Base-by-base conservation (phyloP, 202 grass and related monocot genomes). In the Hordeum pubiflorum region DNA sequence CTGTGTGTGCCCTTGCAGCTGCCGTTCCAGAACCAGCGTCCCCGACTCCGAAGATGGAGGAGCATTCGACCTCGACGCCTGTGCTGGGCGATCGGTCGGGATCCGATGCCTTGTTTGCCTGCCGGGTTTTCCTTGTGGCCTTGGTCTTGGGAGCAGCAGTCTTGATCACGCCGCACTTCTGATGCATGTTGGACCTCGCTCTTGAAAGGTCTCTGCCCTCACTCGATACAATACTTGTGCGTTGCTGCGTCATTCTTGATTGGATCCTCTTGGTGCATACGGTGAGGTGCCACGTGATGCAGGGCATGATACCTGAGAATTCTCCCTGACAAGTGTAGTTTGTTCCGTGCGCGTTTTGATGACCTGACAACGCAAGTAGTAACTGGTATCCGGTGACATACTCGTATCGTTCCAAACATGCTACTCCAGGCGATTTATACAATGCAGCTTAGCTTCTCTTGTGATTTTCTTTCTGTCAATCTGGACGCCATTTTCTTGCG, bases 111-210 rank as follows among this genome's bases (percentile, higher is more conserved):
- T 57, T 60, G 3, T 23, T 24, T 58, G 54, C 57, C 44, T 17
- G 8, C 64, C 1, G 82, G 44, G 32, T 72, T 64, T 54, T 65
- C 36, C 65, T 64, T 23, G 27, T 62, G 68, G 26, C 74, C 52
- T 38, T 78, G 72, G 69, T 74, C 66, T 38, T 87, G 10, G n/a
- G 66, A 17, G 74, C 65, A 72, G 79, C 65, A 79, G 76, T 71
- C 31, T 34, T 78, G 66, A 26, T 78, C 67, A 36, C 44, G 2
- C 26, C 26, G 34, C 36, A 38, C 18, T 29, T 83, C 24, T 79
- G 80, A 65, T 83, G 34, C 37, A 62, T 33, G 43, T 23, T 70
- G 9, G 15, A 2, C 54, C 39, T 61, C 10, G 8, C 40, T 31
- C 10, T 7, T 38, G 20, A 69, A 43, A 43, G 38, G 46, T 18